phyloP scores from a whole-genome alignment of 495 filamentous ascomycete genomes.

The Staphylotrichum longicolle region DNA sequence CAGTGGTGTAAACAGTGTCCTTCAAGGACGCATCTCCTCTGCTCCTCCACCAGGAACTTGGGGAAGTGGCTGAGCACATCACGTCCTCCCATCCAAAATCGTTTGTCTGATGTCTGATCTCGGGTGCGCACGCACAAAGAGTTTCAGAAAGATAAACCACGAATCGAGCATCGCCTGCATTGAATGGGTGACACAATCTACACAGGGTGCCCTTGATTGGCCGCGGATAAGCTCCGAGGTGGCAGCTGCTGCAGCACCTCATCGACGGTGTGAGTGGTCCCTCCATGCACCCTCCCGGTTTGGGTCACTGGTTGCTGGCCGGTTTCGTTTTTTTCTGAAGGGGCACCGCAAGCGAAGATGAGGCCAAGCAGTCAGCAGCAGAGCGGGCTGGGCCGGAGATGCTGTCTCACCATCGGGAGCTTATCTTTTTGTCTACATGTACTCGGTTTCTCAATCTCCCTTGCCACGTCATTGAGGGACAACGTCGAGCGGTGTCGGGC shows the following conservation, averaged over 20 bases:
- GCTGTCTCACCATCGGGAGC: too few species aligned
- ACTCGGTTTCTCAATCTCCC: too few species aligned
- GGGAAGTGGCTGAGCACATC: too few species aligned
- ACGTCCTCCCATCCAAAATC: too few species aligned
- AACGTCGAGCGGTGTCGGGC: too few species aligned
- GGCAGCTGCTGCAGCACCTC: background rate
- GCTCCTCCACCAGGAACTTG: background rate
- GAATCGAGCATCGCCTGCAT: background rate
- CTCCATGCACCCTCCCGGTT: background rate
- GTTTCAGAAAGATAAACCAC: background rate
- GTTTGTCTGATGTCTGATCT: background rate
- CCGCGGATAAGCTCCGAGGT: background rate
- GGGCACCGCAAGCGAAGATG: background rate
- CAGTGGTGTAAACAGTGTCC: too few species aligned
- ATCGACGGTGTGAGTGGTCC: background rate
- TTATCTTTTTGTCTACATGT: too few species aligned
- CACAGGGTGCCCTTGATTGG: background rate
- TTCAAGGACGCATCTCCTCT: too few species aligned
- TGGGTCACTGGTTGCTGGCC: too few species aligned
- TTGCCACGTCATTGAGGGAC: too few species aligned
- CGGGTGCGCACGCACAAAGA: background rate
- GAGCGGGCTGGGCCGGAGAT: too few species aligned
- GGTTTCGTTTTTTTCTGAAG: background rate
- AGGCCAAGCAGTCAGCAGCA: background rate
- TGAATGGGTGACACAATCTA: background rate